Evolutionary conservation across 2,329 filamentous ascomycete species (phyloP), one percentile per base, ranked within the genome.

Genomic region (Hypoxylon sp.): DNA sequence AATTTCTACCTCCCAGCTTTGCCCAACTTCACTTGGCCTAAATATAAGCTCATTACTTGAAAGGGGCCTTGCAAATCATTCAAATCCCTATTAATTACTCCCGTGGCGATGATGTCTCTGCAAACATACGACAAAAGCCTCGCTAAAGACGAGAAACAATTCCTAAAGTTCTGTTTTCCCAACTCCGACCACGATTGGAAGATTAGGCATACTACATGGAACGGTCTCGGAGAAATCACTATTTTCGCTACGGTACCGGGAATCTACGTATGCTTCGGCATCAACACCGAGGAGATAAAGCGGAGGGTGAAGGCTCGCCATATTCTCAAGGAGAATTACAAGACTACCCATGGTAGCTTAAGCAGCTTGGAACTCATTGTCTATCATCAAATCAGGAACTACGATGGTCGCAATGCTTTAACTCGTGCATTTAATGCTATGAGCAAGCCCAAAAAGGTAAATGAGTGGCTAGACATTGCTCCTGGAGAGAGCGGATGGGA

Each of bases 401-500:
- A 12, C 11, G 30, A 34, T 34, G 11, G 9, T 34, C 30, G 11
- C 12, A 34, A 12, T 12, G 30, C 30, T 12, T 34, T 34, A 14
- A 3, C 9, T 11, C 8, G 30, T 11, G 30, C 30, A 34, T 34
- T 34, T 34, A 14, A 34, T 34, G 30, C 30, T 14, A 34, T 12
- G 30, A 12, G 12, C 30, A 34, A 34, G 30, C 30, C 30, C 30
- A 34, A 34, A 34, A 12, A 34, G 9, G 3, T 34, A 12, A 34
- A 34, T 34, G 12, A 4, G 30, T 34, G 30, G 30, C 11, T 34
- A 11, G 30, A 34, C 9, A 34, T 34, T 11, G 30, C 30, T 1
- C 32, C 51, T 19, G 27, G 23, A 3, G 43, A 29, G 7, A 37
- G 7, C 1, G 59, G 45, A n/a, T 62, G 59, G 59, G 43, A 34